Conservation (phyloP, 257 asterid species). For the Sherardia arvensis region DNA sequence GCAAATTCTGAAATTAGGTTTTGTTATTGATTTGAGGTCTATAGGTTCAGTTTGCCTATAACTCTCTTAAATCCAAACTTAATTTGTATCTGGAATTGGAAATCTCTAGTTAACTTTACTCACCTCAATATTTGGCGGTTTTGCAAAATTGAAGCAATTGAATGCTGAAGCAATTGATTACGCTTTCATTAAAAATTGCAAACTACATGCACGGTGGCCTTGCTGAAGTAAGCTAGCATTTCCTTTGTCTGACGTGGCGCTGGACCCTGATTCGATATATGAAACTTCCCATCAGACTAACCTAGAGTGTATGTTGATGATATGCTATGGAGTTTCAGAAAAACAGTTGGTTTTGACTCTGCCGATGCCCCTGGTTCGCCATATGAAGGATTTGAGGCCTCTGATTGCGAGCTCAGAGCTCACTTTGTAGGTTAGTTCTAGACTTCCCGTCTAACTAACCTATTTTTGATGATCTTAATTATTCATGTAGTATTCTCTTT, state of each 20-base stretch:
- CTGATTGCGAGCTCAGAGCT: constrained; percentile 61
- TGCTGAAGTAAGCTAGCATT: constrained; percentile 51
- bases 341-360: constrained; percentile 63
- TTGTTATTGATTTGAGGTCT: no score
- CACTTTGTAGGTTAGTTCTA: constrained; percentile 78
- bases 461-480: background rate
- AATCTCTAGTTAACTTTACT: no score
- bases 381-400: constrained; percentile 86
- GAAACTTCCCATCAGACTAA: constrained; percentile 79
- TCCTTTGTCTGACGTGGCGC: constrained; percentile 52
- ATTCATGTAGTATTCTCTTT: background rate
- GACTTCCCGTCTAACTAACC: background rate
- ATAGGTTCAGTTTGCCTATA: no score
- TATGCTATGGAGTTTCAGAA: constrained; percentile 70
- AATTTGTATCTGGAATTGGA: no score
- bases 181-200: no score
- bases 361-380: constrained; percentile 52
- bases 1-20: no score
- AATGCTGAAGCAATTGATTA: no score
- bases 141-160: no score
- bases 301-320: constrained; percentile 76
- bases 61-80: no score
- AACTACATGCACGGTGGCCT: no score
- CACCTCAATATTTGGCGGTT: no score
- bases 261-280: constrained; percentile 53